Conservation (phyloP, 2,329 filamentous ascomycete genomes). For the Aspergillus tubingensis region DNA sequence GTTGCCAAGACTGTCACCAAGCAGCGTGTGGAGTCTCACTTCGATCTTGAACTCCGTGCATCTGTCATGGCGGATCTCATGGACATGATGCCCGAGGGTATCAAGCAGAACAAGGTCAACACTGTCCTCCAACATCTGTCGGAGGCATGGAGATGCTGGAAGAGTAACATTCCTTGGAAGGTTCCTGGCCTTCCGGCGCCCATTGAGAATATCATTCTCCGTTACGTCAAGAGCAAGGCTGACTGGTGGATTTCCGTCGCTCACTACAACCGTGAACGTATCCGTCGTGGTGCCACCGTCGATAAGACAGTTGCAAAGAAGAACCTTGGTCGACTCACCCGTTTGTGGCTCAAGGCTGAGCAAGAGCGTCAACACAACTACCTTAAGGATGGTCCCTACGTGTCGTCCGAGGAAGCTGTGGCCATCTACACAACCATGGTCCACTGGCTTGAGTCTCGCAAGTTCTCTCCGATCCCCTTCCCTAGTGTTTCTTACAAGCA, state of each 20-base stretch:
- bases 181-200: conserved; percentile 93
- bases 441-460: conserved; percentile 96
- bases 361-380: conserved; percentile 99
- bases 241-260: conserved; percentile 99
- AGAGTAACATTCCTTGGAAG: conserved; percentile 99
- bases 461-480: conserved; percentile 98
- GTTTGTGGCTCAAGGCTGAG: conserved; percentile 96
- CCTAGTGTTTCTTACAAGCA: conserved; percentile 99
- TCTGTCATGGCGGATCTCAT: conserved; percentile 99
- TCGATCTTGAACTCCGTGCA: conserved; percentile 92
- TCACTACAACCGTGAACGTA: conserved; percentile 97
- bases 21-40: conserved; percentile 97
- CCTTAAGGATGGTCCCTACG: conserved; percentile 98
- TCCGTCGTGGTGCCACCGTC: conserved; percentile 91
- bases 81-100: conserved; percentile 99
- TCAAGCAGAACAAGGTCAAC: conserved; percentile 99
- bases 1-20: conserved; percentile 99
- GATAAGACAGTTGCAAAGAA: conserved; percentile 99
- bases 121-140: conserved; percentile 95
- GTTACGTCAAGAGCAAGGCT: conserved; percentile 98
- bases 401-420: conserved; percentile 96
- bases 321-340: conserved; percentile 90
- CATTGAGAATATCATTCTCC: conserved; percentile 97
- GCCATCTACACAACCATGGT: conserved; percentile 99
- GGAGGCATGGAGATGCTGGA: conserved; percentile 99